Evolutionary conservation across 371 early-diverging fungal species (phyloP), one percentile per base, ranked within the genome.

Genomic region (Zychaea mexicana): DNA sequence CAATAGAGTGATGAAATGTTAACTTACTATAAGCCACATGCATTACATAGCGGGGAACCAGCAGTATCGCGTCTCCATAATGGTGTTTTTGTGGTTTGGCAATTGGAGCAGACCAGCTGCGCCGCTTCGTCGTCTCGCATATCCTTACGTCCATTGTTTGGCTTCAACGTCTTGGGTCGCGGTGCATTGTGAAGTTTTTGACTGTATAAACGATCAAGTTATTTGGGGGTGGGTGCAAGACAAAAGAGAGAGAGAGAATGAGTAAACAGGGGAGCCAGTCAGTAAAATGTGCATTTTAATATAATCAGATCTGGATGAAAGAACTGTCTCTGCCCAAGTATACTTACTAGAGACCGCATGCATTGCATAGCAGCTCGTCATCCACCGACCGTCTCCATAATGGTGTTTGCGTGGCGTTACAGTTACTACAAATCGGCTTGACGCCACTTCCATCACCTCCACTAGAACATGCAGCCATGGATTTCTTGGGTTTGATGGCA

Each of bases 61-160:
- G 88, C 82, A 56, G 88, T 90, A 66, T 92, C 92, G 57, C 96
- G 85, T 49, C 99, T 87, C 99, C 99, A 99, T 21, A 97, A 86
- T 1, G 98, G 97, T 12, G 99, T 98, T 22, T 82, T 82, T 2
- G 89, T 91, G 8, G 95, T 94, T 15, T 79, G 70, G 79, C 98
- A 98, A 75, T 98, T 97, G 53, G 83, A 82, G 77, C 98, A 98
- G 10, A 71, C 77, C 13, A 86, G 76, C 61, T 82, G 85, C 24
- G 71, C 32, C 5, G 75, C 62, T 47, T 79, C 80, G 21, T 79
- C 80, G 38, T 77, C 75, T 22, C 59, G 57, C 36, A 69, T 65
- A 64, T 76, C 76, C 49, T 72, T 72, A 6, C 76, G 65, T 26
- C 70, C 62, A 33, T 65, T 70, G 53, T 76, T 68, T 12, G 73